Base-by-base conservation (phyloP, 176 grass and related monocot species). In the Zea luxurians region DNA sequence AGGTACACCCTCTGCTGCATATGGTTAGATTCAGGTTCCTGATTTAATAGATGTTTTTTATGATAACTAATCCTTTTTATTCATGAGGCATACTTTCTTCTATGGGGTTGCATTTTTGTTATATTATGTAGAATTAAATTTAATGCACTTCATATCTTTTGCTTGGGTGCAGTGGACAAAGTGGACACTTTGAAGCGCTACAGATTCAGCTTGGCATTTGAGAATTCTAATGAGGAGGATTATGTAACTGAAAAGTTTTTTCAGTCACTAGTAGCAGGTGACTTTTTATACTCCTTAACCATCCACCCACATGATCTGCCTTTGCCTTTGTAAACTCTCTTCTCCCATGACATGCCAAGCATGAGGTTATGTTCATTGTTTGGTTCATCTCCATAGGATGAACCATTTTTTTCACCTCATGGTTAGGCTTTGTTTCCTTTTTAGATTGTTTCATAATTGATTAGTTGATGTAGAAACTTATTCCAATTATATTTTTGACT, bases 241-340 rank as follows among this genome's bases (percentile, higher is more conserved):
- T 27, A 27, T 7, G 88, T 99, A 65, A 99, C 96, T 57, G 92
- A 99, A 74, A 99, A 99, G 73, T 99, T 95, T 83, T 99, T 99
- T 78, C 96, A 99, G 49, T 95, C 92, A 37, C 82, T 99, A 58
- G 90, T 95, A 87, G 90, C 96, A 87, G 92, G 96, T 99, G 85
- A 85, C 8, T 60, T 3, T 47, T 46, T 10, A 21, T 53, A 18
- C 7, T 55, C 20, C 52, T 27, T 8, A 70, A 13, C 62, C 44
- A 65, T 44, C 50, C 38, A 38, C 72, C 43, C 13, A 27, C 61
- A 67, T 18, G 18, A 68, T 75, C 75, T 80, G 41, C 47, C 50
- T 64, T 79, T 80, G 41, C 27, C 17, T 59, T 62, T 12, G 3
- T 41, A 77, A 80, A 84, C 36, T 44, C 66, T 76, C 69, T 55